Percentiles rank a stretch among this genome's conserved stretches.
Conservation (phyloP, 208 protist species). For the Balamuthia mandrillaris region DNA sequence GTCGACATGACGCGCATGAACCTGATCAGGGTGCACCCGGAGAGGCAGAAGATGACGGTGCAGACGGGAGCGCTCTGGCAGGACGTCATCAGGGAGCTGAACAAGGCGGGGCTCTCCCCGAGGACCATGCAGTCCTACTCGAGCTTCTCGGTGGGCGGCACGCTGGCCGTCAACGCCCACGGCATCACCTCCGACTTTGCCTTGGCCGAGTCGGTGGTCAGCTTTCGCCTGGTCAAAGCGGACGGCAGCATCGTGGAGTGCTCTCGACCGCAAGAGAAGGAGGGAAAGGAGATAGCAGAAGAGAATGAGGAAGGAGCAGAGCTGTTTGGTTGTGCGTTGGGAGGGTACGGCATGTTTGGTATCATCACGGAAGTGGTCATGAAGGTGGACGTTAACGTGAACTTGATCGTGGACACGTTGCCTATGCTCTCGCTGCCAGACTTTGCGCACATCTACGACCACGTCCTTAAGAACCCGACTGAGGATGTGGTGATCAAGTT, state of each 20-base stretch:
- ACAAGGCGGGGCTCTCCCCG: constrained; percentile 54
- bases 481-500: constrained; percentile 58
- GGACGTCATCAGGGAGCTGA: constrained; percentile 59
- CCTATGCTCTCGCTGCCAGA: not conserved
- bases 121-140: constrained; percentile 65
- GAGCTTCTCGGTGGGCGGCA: constrained; percentile 61
- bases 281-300: too few relatives aligned
- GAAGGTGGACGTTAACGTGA: constrained; percentile 38
- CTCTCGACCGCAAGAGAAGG: too few relatives aligned
- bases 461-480: not conserved
- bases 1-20: constrained; percentile 57
- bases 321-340: constrained; percentile 49
- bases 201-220: constrained; percentile 46
- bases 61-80: constrained; percentile 54
- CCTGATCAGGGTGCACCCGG: constrained; percentile 37
- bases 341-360: constrained; percentile 68
- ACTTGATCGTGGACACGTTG: constrained; percentile 39
- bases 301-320: not conserved
- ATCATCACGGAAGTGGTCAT: constrained; percentile 53
- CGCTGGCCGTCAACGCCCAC: constrained; percentile 61
- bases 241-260: constrained; percentile 47
- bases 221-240: constrained; percentile 43
- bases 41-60: constrained; percentile 16
- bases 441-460: constrained; percentile 37
- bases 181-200: constrained; percentile 64